A percentile compares a stretch with the other conserved stretches of the same genome.
Evolutionary conservation across 306 rosid genomes (phyloP).

Genomic region (Cucurbita maxima): DNA sequence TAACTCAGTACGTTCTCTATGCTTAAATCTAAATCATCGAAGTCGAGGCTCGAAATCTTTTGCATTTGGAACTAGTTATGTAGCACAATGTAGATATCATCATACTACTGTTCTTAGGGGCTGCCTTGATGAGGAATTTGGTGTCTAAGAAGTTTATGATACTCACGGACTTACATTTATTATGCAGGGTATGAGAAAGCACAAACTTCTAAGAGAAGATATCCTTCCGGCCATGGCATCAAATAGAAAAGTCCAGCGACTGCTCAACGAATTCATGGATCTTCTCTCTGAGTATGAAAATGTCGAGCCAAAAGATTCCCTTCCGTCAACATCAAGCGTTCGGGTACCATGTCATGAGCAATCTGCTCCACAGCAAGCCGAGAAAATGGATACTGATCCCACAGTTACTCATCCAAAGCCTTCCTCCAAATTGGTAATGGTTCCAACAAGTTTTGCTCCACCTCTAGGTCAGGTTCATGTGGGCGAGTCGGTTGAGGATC

Average conservation of each 20-base stretch:
- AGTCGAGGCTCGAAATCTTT: background rate
- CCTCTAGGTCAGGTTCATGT: conserved; percentile 8
- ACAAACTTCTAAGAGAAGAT: conserved; percentile 78
- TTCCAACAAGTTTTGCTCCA: conserved; percentile 12
- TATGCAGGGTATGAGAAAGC: conserved; percentile 83
- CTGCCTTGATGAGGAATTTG: background rate
- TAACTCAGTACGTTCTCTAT: background rate
- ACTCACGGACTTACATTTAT: background rate
- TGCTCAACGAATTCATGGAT: conserved; percentile 92
- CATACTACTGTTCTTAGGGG: background rate
- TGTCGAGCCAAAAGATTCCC: conserved; percentile 20
- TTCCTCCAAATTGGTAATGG: conserved; percentile 2
- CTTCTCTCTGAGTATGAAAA: conserved; percentile 63
- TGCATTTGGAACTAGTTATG: background rate
- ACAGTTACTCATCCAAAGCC: conserved; percentile 9
- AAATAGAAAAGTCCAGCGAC: conserved; percentile 86
- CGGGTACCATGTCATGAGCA: conserved; percentile 16
- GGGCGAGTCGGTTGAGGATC: conserved; percentile 20
- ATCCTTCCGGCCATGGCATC: conserved; percentile 98
- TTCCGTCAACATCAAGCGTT: conserved; percentile 15
- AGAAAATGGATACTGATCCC: background rate
- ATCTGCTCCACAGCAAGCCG: conserved; percentile 4
- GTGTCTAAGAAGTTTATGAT: background rate
- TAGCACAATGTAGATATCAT: background rate
- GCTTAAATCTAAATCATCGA: background rate